Evolutionary conservation across 371 early-diverging fungal species (phyloP).

Genomic region (Mortierella sp.): DNA sequence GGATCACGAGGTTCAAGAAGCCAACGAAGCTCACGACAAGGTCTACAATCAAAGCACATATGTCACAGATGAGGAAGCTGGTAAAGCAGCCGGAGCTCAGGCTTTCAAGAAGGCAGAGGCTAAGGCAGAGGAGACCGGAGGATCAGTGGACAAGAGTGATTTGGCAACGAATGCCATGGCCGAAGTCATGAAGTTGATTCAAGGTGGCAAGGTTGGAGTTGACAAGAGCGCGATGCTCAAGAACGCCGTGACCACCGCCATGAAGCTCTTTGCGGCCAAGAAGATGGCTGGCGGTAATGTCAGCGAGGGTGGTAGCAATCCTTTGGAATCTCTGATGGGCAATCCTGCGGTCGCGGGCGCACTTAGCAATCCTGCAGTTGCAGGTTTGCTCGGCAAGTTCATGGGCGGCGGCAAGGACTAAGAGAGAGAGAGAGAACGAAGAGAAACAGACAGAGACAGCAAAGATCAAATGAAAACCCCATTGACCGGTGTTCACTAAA

Average conservation of each 20-base stretch:
- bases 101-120: constrained; percentile 55
- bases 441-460: too few relatives aligned
- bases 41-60: constrained; percentile 31
- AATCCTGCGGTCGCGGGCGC: constrained; percentile 15
- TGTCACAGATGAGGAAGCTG: constrained; percentile 57
- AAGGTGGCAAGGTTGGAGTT: constrained; percentile 35
- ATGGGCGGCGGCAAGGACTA: too few relatives aligned
- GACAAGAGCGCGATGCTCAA: constrained; percentile 57
- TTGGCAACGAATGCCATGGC: constrained; percentile 65
- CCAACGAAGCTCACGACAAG: constrained; percentile 35
- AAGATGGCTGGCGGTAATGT: constrained; percentile 42
- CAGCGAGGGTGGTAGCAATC: constrained; percentile 29
- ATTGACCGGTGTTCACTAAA: too few relatives aligned
- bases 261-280: constrained; percentile 60
- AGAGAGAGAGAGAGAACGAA: too few relatives aligned
- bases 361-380: constrained; percentile 18
- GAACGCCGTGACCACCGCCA: constrained; percentile 62
- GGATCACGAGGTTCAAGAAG: constrained; percentile 18
- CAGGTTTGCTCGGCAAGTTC: constrained; percentile 24
- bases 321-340: constrained; percentile 20
- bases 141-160: constrained; percentile 54
- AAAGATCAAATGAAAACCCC: too few relatives aligned
- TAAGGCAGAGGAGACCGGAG: not conserved
- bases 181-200: constrained; percentile 59
- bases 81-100: constrained; percentile 64